Base-by-base conservation (phyloP, 2,329 filamentous ascomycete species). In the Aaosphaeria pasadenensis region DNA sequence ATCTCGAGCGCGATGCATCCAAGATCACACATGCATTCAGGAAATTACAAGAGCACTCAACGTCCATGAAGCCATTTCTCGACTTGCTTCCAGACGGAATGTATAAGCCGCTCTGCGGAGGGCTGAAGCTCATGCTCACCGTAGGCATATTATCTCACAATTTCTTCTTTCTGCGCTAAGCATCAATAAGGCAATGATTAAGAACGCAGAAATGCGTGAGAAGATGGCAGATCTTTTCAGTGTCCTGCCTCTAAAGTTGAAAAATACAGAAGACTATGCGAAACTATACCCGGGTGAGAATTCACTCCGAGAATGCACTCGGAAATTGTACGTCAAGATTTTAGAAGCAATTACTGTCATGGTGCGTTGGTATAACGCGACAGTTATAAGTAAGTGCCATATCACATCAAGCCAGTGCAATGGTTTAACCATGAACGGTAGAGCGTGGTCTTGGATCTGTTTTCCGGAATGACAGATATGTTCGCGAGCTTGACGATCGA, bases 31-130 rank as follows among this genome's bases (percentile, higher is more conserved):
- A 28, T 4, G 7, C 13, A 4, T 49, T 49, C 36, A 30, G 47
- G 29, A 46, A 43, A 36, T 33, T 49, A 11, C 39, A 40, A 11
- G 40, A 49, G 9, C 39, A 49, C 17, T 39, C 17, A 35, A 49
- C 39, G 31, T 49, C 47, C 11, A 46, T 49, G 7, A 11, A 49
- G 42, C 13, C 43, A 6, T 46, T 49, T 17, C 11, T 49, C 11
- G 39, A 41, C 5, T 17, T 46, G 11, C 44, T 49, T 24, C 43
- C 39, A 30, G 47, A 49, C 39, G 43, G 47, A 13, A 39, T 32
- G 11, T 49, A 49, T 33, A 49, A 49, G 32, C 42, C 43, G 7
- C 32, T 49, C 6, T 45, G 43, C 32, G 47, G 43, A 6, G 47
- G 43, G 9, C 43, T 49, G 5, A 49, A 43, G 5, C 24, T 49